phyloP scores from a whole-genome alignment of 768 basidiomycete genomes.

The Mycena latifolia region DNA sequence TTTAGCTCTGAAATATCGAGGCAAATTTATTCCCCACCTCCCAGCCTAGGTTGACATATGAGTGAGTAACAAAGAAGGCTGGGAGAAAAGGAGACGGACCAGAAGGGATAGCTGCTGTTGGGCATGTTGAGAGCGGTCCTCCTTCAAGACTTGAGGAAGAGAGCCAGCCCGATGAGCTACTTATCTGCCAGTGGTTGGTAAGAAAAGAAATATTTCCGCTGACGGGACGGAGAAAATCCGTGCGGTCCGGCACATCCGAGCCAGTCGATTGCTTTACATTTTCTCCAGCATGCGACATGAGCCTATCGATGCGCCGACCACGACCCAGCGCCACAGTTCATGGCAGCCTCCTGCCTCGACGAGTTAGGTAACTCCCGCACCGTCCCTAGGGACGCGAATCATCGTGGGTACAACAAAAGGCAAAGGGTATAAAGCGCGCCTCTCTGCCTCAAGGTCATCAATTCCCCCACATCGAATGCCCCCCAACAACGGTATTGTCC shows the following conservation, averaged over 20 bases:
- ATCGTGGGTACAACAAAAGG: slow-evolving; percentile 26
- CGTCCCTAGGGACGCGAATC: background rate
- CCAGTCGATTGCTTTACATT: no score
- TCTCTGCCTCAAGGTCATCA: slow-evolving; percentile 23
- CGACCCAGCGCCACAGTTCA: slow-evolving; percentile 2
- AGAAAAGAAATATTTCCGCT: background rate
- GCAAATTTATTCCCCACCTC: slow-evolving; percentile 58
- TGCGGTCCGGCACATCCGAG: no score
- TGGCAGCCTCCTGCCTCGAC: background rate
- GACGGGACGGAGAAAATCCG: no score
- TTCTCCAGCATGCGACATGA: no score
- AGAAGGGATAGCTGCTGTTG: slow-evolving; percentile 59
- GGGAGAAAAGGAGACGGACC: slow-evolving; percentile 48
- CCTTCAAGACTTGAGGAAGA: slow-evolving; percentile 39
- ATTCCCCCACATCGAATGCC: slow-evolving; percentile 27
- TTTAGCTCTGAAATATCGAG: slow-evolving; percentile 28
- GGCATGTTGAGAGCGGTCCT: slow-evolving; percentile 35
- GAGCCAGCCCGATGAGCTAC: slow-evolving; percentile 3
- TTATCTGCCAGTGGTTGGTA: background rate
- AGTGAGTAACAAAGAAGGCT: slow-evolving; percentile 23
- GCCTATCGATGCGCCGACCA: background rate
- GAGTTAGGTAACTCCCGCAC: slow-evolving; percentile 25
- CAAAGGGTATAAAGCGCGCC: slow-evolving; percentile 29
- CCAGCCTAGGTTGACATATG: slow-evolving; percentile 62
- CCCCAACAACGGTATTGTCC: slow-evolving; percentile 45